These are phyloP conservation scores for Evansstolkia leycettana DNA, from an alignment of 495 filamentous ascomycete species.

Conservation along the genomic window DNA sequence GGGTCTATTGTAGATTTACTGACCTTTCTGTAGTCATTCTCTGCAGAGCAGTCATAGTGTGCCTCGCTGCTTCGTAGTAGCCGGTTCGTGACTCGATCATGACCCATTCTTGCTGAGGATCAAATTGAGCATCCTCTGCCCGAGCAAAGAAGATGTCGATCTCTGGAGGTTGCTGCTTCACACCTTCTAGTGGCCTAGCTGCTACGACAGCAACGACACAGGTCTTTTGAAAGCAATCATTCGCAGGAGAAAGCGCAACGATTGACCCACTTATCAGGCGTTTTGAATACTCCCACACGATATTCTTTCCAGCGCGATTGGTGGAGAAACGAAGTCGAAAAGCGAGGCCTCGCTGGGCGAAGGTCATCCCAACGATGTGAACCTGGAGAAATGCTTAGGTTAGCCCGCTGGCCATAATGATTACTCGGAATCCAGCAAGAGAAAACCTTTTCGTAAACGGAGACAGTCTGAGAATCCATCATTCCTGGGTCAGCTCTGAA, in stretches of 20 bases:
- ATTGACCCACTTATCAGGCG: conserved; percentile 57
- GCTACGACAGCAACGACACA: conserved; percentile 66
- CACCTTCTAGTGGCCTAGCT: conserved; percentile 48
- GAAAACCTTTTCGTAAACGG: conserved; percentile 62
- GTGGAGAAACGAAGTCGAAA: conserved; percentile 62
- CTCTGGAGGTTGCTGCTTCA: conserved; percentile 54
- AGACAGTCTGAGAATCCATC: conserved; percentile 41
- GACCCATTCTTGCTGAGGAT: conserved; percentile 56
- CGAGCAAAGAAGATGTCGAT: conserved; percentile 66
- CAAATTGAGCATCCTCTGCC: conserved; percentile 48
- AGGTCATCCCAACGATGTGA: conserved; percentile 47
- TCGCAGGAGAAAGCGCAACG: conserved; percentile 53
- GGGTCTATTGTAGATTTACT: conserved; percentile 10
- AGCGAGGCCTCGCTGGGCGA: conserved; percentile 50
- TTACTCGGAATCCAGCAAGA: background rate
- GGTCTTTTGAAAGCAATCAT: conserved; percentile 50
- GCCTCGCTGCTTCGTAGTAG: conserved; percentile 63
- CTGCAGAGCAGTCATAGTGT: conserved; percentile 64
- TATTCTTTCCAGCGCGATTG: conserved; percentile 48
- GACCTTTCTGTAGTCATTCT: conserved; percentile 50
- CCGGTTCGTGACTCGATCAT: conserved; percentile 65
- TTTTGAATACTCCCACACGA: conserved; percentile 67
- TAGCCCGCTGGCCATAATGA: background rate
- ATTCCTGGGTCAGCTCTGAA: conserved; percentile 31
- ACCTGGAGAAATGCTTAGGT: conserved; percentile 36